Evolutionary conservation across 75 land plant genomes (phyloP), one percentile per base, ranked within the genome.

Genomic region (Ceratopteris richardii): DNA sequence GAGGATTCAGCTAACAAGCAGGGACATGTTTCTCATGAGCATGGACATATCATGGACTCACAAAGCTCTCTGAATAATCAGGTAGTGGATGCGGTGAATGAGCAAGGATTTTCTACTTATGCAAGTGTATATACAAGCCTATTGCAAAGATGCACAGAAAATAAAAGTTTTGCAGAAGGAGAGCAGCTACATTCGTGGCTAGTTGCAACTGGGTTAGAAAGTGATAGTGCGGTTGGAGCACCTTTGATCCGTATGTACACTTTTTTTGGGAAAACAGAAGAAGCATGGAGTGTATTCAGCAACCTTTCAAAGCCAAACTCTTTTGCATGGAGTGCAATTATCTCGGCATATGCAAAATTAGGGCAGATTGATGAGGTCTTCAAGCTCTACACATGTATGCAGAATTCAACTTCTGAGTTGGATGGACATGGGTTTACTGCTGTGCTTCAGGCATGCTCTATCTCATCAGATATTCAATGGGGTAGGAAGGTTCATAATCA

Each of bases 361-460:
- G 58, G 58, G 20, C 29, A 47, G 24, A 42, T 19, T 37, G 46
- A 37, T 19, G 33, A 59, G 18, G 61, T 37, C 21, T 21, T 59
- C 50, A n/a, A 27, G 25, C 61, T 59, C 14, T 59, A 28, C 17
- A 11, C 16, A 6, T 14, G 21, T 10, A 37, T 59, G 61, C 44
- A 18, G 9, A n/a, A 59, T 18, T 37, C 18, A 20, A 6, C 16
- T 1, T 14, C 33, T 17, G 4, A 36, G 25, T 19, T 4, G 0
- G 46, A 59, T 42, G 23, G 20, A 13, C 42, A 36, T 41, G 27
- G 28, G 6, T 62, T 62, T 30, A 16, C 27, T 62, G 25, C 25
- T 51, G 53, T 51, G 13, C 64, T 62, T 50, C 25, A 62, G 14
- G 64, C 22, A n/a, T 62, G 64, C 29, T 27, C 57, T 28, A 16